Evolutionary conservation across 2,329 filamentous ascomycete species (phyloP).

Genomic region (Chaetothyriales sp.): DNA sequence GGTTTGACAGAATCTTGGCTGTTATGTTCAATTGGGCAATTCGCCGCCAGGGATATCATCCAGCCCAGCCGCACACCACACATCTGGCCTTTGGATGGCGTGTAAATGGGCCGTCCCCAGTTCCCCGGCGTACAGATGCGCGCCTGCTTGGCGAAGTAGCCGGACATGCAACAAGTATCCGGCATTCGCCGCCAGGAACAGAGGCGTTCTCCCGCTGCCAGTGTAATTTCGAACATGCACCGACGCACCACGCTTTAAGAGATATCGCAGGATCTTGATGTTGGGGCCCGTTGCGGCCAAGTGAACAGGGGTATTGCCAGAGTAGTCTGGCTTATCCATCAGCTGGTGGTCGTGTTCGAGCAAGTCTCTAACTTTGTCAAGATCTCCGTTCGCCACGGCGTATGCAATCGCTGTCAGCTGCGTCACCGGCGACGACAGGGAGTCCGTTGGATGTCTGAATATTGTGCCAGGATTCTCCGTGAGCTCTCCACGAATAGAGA

Average conservation of each 20-base stretch:
- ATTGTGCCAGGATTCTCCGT: constrained; percentile 60
- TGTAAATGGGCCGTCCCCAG: constrained; percentile 38
- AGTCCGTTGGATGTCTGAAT: constrained; percentile 55
- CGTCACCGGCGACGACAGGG: constrained; percentile 43
- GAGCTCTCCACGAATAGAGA: constrained; percentile 69
- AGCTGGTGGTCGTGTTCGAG: constrained; percentile 55
- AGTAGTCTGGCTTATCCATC: constrained; percentile 64
- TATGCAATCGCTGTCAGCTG: constrained; percentile 67
- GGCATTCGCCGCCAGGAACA: constrained; percentile 46
- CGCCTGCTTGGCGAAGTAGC: constrained; percentile 42
- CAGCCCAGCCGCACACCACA: constrained; percentile 33
- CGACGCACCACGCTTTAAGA: constrained; percentile 34
- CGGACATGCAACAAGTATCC: constrained; percentile 41
- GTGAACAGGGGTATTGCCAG: constrained; percentile 58
- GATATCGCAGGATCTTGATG: constrained; percentile 41
- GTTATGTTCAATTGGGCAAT: background rate
- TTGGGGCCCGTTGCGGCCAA: constrained; percentile 44
- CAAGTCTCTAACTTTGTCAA: constrained; percentile 51
- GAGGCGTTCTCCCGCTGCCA: constrained; percentile 38
- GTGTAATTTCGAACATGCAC: constrained; percentile 47
- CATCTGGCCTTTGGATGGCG: constrained; percentile 27
- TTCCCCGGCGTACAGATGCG: constrained; percentile 47
- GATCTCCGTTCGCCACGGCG: constrained; percentile 59
- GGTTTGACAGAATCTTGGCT: background rate
- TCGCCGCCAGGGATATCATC: constrained; percentile 9